Evolutionary conservation across 1,284 basidiomycete genomes (phyloP).

Genomic region (Leccinum solheimii): DNA sequence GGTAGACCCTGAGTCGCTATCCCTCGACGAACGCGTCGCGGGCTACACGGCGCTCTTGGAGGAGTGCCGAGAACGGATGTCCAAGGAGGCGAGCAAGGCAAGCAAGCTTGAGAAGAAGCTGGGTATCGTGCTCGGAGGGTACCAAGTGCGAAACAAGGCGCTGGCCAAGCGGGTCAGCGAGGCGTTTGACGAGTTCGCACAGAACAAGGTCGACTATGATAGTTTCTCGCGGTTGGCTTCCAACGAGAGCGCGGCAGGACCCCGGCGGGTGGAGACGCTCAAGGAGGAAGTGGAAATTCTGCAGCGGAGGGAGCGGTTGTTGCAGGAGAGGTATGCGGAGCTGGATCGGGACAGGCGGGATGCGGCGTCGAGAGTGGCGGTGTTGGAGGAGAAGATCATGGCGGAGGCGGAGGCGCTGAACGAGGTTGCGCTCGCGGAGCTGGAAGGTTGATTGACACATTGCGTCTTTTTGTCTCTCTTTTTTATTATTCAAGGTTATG

Average conservation of each 20-base stretch:
- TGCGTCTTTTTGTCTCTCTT: background rate
- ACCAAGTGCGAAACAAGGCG: slow-evolving; percentile 76
- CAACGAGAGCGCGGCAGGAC: slow-evolving; percentile 75
- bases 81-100: slow-evolving; percentile 79
- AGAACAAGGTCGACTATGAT: slow-evolving; percentile 68
- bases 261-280: slow-evolving; percentile 70
- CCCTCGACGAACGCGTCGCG: slow-evolving; percentile 57
- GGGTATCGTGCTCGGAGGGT: slow-evolving; percentile 85
- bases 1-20: slow-evolving; percentile 65
- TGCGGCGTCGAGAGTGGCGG: slow-evolving; percentile 57
- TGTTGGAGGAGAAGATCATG: slow-evolving; percentile 75
- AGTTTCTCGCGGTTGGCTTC: slow-evolving; percentile 73
- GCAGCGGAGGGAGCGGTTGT: slow-evolving; percentile 69
- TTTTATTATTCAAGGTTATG: slow-evolving; percentile 20
- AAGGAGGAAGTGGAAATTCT: slow-evolving; percentile 84
- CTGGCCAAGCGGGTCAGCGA: slow-evolving; percentile 67
- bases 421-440: slow-evolving; percentile 66
- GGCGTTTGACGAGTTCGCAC: slow-evolving; percentile 70
- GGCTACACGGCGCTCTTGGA: slow-evolving; percentile 69
- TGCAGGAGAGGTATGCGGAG: slow-evolving; percentile 85
- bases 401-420: slow-evolving; percentile 80
- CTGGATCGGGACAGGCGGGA: slow-evolving; percentile 73
- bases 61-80: slow-evolving; percentile 71
- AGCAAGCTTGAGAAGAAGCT: slow-evolving; percentile 93
- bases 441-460: slow-evolving; percentile 42